These are phyloP conservation scores for Aspergillus texensis DNA, from an alignment of 2,329 filamentous ascomycete species.

Conservation along the genomic window DNA sequence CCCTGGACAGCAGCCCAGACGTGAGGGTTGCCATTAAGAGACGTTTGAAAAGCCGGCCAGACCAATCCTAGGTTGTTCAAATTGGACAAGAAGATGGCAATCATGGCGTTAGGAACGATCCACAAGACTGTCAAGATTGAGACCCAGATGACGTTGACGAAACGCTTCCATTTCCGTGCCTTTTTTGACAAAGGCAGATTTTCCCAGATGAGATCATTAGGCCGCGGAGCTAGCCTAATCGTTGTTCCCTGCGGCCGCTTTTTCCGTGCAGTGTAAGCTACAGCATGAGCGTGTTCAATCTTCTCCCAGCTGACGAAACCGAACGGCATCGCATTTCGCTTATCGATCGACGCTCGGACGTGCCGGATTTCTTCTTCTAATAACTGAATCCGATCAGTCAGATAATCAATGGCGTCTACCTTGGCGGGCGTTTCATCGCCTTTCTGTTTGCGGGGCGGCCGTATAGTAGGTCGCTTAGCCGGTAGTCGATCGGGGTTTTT, in stretches of 20 bases:
- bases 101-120: constrained; percentile 90
- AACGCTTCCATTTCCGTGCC: constrained; percentile 69
- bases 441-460: constrained; percentile 77
- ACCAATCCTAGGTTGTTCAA: constrained; percentile 76
- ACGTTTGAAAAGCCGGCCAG: constrained; percentile 73
- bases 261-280: constrained; percentile 78
- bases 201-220: constrained; percentile 94
- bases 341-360: constrained; percentile 79
- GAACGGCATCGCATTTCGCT: constrained; percentile 83
- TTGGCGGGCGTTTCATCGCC: constrained; percentile 69
- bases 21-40: constrained; percentile 63
- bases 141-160: constrained; percentile 85
- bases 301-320: constrained; percentile 93
- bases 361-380: constrained; percentile 84
- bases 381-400: constrained; percentile 79
- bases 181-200: constrained; percentile 76
- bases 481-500: constrained; percentile 84
- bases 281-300: constrained; percentile 83
- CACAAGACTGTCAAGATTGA: constrained; percentile 77
- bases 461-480: constrained; percentile 73
- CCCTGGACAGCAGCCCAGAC: constrained; percentile 90
- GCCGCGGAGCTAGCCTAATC: constrained; percentile 77
- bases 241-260: constrained; percentile 80
- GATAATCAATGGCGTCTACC: constrained; percentile 91
- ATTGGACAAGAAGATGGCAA: constrained; percentile 90